Percentiles rank a stretch among this genome's conserved stretches.
phyloP scores from a whole-genome alignment of 495 filamentous ascomycete species.

The Hypoxylon rickii region DNA sequence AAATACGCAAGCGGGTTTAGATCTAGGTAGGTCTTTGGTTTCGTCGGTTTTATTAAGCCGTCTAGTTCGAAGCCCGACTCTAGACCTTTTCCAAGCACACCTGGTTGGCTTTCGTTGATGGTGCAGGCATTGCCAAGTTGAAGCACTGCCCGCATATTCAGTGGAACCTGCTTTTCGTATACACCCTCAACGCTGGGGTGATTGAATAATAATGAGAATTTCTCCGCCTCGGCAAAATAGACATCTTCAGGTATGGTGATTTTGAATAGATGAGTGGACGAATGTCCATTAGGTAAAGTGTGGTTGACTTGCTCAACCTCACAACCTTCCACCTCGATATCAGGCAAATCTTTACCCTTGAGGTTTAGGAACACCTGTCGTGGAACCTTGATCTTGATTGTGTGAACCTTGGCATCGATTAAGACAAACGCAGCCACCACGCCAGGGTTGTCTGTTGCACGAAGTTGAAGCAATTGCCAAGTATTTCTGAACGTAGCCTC shows the following conservation, averaged over 20 bases:
- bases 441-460: constrained; percentile 77
- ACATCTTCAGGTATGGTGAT: constrained; percentile 85
- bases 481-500: constrained; percentile 86
- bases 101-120: constrained; percentile 87
- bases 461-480: constrained; percentile 92
- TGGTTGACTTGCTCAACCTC: constrained; percentile 88
- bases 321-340: constrained; percentile 86
- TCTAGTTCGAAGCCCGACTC: constrained; percentile 93
- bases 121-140: constrained; percentile 93
- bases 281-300: constrained; percentile 92
- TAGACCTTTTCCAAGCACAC: constrained; percentile 89
- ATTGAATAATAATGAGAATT: constrained; percentile 80
- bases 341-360: constrained; percentile 81
- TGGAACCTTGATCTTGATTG: constrained; percentile 85
- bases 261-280: constrained; percentile 92
- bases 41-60: constrained; percentile 65
- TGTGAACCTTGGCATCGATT: constrained; percentile 89
- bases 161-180: constrained; percentile 89
- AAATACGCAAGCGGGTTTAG: constrained; percentile 73
- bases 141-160: constrained; percentile 81
- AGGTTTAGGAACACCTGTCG: constrained; percentile 90
- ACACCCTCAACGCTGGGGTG: constrained; percentile 95
- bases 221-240: constrained; percentile 80
- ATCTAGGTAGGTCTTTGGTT: constrained; percentile 74
- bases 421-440: constrained; percentile 88